A percentile compares a stretch with the other conserved stretches of the same genome.
Conservation (phyloP, 1,284 basidiomycete genomes). For the Microbotryum lychnidis-dioicae region DNA sequence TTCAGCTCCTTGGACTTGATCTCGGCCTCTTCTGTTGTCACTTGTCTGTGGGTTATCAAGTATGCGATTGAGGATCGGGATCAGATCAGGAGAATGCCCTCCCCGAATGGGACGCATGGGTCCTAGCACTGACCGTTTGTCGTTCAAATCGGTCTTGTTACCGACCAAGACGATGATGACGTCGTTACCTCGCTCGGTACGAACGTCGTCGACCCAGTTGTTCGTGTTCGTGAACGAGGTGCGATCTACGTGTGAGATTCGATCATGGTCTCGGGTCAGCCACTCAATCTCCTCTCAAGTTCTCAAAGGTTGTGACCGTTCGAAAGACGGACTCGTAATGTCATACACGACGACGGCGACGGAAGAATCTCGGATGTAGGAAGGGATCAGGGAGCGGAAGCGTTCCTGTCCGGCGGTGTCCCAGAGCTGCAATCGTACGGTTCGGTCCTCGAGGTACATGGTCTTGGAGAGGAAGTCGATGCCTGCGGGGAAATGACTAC, state of each 20-base stretch:
- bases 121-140: conserved; percentile 61
- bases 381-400: conserved; percentile 95
- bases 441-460: conserved; percentile 98
- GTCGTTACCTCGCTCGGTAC: conserved; percentile 93
- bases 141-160: conserved; percentile 96
- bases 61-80: no score
- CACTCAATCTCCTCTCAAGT: background rate
- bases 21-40: conserved; percentile 96
- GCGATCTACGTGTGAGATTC: conserved; percentile 51
- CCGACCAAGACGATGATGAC: conserved; percentile 98
- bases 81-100: conserved; percentile 3
- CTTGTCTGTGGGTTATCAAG: conserved; percentile 57
- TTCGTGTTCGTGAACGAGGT: conserved; percentile 93
- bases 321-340: conserved; percentile 75
- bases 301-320: background rate
- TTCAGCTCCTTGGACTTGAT: conserved; percentile 84
- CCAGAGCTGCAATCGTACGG: conserved; percentile 95
- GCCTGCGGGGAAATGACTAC: conserved; percentile 7
- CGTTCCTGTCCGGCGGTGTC: conserved; percentile 98
- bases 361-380: conserved; percentile 96
- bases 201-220: conserved; percentile 99
- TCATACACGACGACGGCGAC: conserved; percentile 98
- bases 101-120: background rate
- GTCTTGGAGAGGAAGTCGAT: conserved; percentile 99
- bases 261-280: background rate